A percentile compares a stretch with the other conserved stretches of the same genome.
Evolutionary conservation across 441 rosid genomes (phyloP).

Genomic region (Caryocar brasiliense): DNA sequence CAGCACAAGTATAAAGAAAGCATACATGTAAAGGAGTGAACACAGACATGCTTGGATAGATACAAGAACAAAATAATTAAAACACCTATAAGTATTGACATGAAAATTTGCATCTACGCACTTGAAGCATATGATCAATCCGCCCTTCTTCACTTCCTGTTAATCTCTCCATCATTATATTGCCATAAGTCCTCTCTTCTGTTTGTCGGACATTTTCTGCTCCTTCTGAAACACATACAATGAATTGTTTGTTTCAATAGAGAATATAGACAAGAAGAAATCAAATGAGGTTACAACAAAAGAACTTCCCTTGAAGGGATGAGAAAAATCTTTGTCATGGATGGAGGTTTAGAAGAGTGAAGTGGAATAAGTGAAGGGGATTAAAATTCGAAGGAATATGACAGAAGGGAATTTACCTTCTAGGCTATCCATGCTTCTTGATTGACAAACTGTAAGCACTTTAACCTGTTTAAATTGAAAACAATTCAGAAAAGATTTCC

Average conservation of each 20-base stretch:
- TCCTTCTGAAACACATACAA: constrained; percentile 28
- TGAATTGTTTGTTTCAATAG: background rate
- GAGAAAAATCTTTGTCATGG: too few species aligned
- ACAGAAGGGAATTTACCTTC: constrained; percentile 56
- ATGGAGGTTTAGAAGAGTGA: too few species aligned
- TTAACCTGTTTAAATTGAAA: constrained; percentile 39
- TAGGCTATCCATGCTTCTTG: constrained; percentile 35
- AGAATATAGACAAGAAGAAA: background rate
- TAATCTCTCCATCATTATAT: constrained; percentile 69
- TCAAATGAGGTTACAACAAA: background rate
- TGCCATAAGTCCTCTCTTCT: constrained; percentile 62
- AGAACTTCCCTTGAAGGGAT: background rate
- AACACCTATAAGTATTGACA: background rate
- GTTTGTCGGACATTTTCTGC: constrained; percentile 34
- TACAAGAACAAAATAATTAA: background rate
- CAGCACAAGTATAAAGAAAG: background rate
- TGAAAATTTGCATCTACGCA: constrained; percentile 18
- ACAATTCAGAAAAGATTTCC: constrained; percentile 3
- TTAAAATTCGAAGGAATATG: too few species aligned
- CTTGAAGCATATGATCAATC: constrained; percentile 87
- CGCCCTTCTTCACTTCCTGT: constrained; percentile 78
- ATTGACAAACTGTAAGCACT: constrained; percentile 78
- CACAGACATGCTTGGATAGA: background rate
- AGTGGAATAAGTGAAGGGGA: too few species aligned
- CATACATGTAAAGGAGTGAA: background rate